A percentile compares a stretch with the other conserved stretches of the same genome.
phyloP scores from a whole-genome alignment of 768 basidiomycete species.

The Tulasnella sp. region DNA sequence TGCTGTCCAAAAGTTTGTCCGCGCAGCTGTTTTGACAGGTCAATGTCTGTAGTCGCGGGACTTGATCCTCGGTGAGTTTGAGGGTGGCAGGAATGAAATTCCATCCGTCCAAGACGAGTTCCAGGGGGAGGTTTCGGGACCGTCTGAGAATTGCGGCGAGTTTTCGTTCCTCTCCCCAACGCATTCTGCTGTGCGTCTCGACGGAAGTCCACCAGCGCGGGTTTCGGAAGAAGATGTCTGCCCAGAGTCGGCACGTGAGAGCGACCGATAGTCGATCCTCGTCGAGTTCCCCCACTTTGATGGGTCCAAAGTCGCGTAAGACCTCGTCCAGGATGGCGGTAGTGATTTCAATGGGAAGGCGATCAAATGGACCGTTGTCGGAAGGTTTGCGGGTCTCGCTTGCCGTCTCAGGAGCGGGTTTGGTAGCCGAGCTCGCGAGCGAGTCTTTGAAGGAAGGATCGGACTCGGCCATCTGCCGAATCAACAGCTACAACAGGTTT shows the following conservation, averaged over 20 bases:
- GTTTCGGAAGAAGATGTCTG: not conserved
- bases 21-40: not conserved
- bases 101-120: not conserved
- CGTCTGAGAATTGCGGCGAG: not conserved
- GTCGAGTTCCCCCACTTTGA: not conserved
- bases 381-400: not conserved
- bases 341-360: not conserved
- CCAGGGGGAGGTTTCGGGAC: not conserved
- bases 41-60: not conserved
- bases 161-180: not conserved
- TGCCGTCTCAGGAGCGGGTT: not conserved
- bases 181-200: not conserved
- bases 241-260: not conserved
- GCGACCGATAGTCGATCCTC: not conserved
- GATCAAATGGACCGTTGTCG: not conserved
- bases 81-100: not conserved
- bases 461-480: not conserved
- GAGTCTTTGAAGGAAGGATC: not conserved
- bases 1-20: not conserved
- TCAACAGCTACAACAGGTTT: too few species aligned
- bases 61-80: not conserved
- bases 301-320: not conserved
- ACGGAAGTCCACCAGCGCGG: not conserved
- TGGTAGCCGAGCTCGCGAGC: too few species aligned
- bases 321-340: conserved; percentile 2